Conservation (phyloP, 176 grass and related monocot genomes). For the Juncus effusus region DNA sequence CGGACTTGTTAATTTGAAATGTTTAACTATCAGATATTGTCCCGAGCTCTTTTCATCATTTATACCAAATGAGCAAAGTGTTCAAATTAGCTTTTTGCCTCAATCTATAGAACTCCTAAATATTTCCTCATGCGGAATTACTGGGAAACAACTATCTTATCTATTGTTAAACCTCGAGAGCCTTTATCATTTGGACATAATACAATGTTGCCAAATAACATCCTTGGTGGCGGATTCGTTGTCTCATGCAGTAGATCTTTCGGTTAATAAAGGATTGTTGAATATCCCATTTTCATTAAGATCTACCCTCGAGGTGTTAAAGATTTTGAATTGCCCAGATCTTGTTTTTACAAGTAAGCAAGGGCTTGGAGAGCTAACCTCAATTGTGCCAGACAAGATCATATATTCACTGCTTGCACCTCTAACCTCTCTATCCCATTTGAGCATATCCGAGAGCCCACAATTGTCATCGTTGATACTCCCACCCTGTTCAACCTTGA, state of each 20-base stretch:
- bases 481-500: neutral
- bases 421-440: neutral
- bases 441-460: neutral
- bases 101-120: neutral
- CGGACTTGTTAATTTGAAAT: slow-evolving; percentile 13
- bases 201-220: neutral
- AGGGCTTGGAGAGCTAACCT: too few species aligned
- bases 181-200: neutral
- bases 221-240: neutral
- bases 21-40: fast-evolving
- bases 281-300: slow-evolving; percentile 12
- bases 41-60: neutral
- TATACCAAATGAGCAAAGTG: neutral
- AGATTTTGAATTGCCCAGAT: neutral
- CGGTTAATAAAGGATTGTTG: slow-evolving; percentile 3
- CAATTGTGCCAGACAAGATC: neutral
- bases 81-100: neutral
- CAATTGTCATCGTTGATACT: slow-evolving; percentile 12
- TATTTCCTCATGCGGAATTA: neutral
- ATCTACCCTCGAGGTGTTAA: slow-evolving; percentile 14
- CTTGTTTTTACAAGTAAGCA: neutral
- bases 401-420: neutral
- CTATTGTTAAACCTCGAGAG: neutral
- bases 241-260: neutral
- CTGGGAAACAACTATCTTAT: neutral